Conservation (phyloP, 129 eudicot species). For the Oenanthe sinensis region DNA sequence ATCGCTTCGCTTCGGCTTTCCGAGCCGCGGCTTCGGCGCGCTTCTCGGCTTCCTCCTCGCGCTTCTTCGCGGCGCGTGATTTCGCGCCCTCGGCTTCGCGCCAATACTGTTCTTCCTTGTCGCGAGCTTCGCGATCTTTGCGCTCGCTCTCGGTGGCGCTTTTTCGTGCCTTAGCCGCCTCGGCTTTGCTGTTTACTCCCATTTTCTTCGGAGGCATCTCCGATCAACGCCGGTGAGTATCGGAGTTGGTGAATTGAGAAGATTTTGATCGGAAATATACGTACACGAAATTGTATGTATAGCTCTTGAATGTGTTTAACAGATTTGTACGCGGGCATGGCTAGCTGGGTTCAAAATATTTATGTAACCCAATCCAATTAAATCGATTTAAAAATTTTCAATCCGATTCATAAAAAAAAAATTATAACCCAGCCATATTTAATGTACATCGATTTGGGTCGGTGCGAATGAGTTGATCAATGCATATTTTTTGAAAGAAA, state of each 20-base stretch:
- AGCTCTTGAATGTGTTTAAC: not conserved
- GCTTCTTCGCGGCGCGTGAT: conserved; percentile 85
- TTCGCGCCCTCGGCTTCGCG: conserved; percentile 90
- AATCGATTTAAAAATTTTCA: no score
- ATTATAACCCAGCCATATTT: no score
- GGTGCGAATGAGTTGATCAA: no score
- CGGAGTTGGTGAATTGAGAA: not conserved
- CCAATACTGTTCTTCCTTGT: conserved; percentile 92
- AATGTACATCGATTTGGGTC: no score
- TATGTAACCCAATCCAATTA: no score
- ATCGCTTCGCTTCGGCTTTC: conserved; percentile 73
- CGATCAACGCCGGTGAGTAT: not conserved
- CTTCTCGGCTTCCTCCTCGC: conserved; percentile 90
- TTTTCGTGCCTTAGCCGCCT: conserved; percentile 66
- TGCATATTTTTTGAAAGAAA: no score
- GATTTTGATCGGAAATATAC: not conserved
- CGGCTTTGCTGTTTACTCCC: conserved; percentile 94
- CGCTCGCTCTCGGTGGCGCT: conserved; percentile 80
- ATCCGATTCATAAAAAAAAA: no score
- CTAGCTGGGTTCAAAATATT: no score
- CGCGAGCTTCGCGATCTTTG: conserved; percentile 53
- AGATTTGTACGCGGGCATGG: no score
- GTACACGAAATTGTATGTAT: not conserved
- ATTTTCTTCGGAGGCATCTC: conserved; percentile 61
- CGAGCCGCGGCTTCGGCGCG: conserved; percentile 76